A percentile compares a stretch with the other conserved stretches of the same genome.
Evolutionary conservation across 2,329 filamentous ascomycete genomes (phyloP).

Genomic region (Monilinia vaccinii-corymbosi): DNA sequence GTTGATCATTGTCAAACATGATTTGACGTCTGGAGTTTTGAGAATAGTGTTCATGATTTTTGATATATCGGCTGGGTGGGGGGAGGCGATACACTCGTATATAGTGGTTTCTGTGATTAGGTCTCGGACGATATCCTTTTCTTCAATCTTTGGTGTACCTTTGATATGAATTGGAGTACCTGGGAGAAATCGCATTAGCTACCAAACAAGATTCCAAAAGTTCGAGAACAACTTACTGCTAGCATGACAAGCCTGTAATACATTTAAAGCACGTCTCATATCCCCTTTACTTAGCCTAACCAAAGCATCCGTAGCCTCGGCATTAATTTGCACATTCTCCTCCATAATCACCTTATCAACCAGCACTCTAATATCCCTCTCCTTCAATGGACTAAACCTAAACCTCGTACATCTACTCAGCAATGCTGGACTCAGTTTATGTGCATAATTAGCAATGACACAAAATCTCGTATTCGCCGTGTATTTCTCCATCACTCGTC

Average conservation of each 20-base stretch:
- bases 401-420: constrained; percentile 92
- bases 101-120: constrained; percentile 86
- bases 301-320: constrained; percentile 72
- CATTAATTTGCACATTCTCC: constrained; percentile 74
- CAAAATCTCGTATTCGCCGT: constrained; percentile 96
- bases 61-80: constrained; percentile 79
- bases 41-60: constrained; percentile 79
- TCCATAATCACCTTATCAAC: constrained; percentile 87
- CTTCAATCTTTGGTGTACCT: constrained; percentile 48
- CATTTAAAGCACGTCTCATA: constrained; percentile 90
- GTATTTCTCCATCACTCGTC: constrained; percentile 98
- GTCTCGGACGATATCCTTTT: constrained; percentile 64
- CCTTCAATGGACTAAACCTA: constrained; percentile 87
- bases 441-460: constrained; percentile 97
- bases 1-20: constrained; percentile 80
- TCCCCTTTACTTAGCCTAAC: constrained; percentile 88
- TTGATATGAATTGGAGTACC: constrained; percentile 58
- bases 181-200: constrained; percentile 28
- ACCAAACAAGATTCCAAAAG: not conserved
- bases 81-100: constrained; percentile 94
- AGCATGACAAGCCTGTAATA: constrained; percentile 92
- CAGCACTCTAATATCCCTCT: constrained; percentile 71
- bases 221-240: constrained; percentile 52
- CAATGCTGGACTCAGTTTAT: constrained; percentile 89
- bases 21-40: constrained; percentile 77